phyloP scores from a whole-genome alignment of 805 yeast species.

The Starmerella lactis-condensi region DNA sequence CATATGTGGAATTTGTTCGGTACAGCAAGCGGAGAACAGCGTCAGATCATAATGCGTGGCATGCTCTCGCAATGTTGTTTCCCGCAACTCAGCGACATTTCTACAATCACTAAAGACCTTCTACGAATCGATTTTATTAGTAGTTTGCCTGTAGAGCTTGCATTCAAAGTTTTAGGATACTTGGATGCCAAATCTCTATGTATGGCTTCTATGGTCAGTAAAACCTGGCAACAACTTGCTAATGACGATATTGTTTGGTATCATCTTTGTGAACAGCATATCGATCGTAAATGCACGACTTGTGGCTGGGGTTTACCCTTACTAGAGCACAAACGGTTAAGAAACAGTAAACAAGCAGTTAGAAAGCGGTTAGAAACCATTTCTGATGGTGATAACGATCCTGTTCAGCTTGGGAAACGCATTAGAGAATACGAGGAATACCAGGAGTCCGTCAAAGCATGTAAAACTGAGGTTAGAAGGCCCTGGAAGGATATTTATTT shows the following conservation, averaged over 20 bases:
- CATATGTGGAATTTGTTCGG: slow-evolving; percentile 73
- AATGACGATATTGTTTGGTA: slow-evolving; percentile 97
- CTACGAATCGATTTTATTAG: slow-evolving; percentile 78
- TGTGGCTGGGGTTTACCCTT: slow-evolving; percentile 98
- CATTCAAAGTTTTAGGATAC: slow-evolving; percentile 70
- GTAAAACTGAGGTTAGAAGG: slow-evolving; percentile 26
- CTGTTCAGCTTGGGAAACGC: not conserved
- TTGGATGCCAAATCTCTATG: slow-evolving; percentile 87
- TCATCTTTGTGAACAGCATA: slow-evolving; percentile 95
- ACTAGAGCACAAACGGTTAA: slow-evolving; percentile 50
- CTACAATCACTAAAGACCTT: slow-evolving; percentile 58
- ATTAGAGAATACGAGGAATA: not conserved
- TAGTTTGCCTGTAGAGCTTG: slow-evolving; percentile 68
- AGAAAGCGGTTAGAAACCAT: slow-evolving; percentile 17
- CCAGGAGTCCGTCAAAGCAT: not conserved
- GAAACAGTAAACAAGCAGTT: slow-evolving; percentile 20
- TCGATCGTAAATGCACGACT: slow-evolving; percentile 89
- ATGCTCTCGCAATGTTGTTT: slow-evolving; percentile 78
- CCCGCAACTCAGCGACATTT: slow-evolving; percentile 76
- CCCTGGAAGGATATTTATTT: slow-evolving; percentile 94
- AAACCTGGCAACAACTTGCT: slow-evolving; percentile 72
- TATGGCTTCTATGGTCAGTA: slow-evolving; percentile 80
- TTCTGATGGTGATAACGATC: not conserved
- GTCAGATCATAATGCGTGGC: slow-evolving; percentile 66
- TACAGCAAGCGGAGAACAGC: slow-evolving; percentile 50